Evolutionary conservation across 2,329 filamentous ascomycete species (phyloP).

Genomic region (Stromatinia cepivora): DNA sequence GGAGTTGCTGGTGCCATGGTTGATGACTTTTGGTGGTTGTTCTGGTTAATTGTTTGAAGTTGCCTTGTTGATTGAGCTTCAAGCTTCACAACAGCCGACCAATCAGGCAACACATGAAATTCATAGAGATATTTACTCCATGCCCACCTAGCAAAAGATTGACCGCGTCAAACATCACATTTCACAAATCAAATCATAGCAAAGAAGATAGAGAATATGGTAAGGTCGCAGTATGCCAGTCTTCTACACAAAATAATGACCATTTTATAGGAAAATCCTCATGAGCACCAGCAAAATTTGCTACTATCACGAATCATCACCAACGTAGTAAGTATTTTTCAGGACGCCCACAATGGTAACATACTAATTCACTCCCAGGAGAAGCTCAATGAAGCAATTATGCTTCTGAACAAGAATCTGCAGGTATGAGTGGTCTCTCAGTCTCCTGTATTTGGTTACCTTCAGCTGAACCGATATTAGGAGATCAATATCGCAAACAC

Average conservation of each 20-base stretch:
- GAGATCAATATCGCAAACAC: slow-evolving; percentile 99
- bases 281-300: slow-evolving; percentile 95
- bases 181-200: background rate
- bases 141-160: background rate
- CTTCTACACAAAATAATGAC: slow-evolving; percentile 7
- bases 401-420: slow-evolving; percentile 89
- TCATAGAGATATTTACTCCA: background rate
- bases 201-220: slow-evolving; percentile 25
- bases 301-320: slow-evolving; percentile 93
- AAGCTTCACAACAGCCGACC: slow-evolving; percentile 15
- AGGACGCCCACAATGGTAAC: background rate
- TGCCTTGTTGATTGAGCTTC: slow-evolving; percentile 16
- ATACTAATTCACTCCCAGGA: slow-evolving; percentile 58
- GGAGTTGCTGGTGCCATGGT: slow-evolving; percentile 38
- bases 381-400: slow-evolving; percentile 92
- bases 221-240: slow-evolving; percentile 7
- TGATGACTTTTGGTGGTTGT: slow-evolving; percentile 9
- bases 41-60: slow-evolving; percentile 13
- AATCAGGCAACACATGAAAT: slow-evolving; percentile 4
- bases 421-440: slow-evolving; percentile 56
- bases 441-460: background rate
- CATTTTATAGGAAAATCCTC: slow-evolving; percentile 75
- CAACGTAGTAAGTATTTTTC: slow-evolving; percentile 74
- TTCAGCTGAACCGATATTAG: slow-evolving; percentile 47
- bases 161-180: background rate